Base-by-base conservation (phyloP, 2,329 filamentous ascomycete genomes). In the Colletotrichum tanaceti region DNA sequence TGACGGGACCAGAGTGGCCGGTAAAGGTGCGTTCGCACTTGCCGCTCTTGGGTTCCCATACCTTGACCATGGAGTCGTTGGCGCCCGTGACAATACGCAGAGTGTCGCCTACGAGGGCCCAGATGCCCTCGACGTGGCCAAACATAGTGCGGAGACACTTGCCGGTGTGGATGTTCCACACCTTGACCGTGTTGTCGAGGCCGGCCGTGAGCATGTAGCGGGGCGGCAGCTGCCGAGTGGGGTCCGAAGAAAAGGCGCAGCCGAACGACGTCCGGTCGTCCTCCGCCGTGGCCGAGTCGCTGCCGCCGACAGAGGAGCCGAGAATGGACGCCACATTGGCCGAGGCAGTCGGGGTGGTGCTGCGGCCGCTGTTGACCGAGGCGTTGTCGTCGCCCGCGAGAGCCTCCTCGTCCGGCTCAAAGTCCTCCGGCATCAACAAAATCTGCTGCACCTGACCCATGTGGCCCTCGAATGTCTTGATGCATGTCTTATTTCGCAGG, bases 391-490 rank as follows among this genome's bases (percentile, higher is more conserved):
- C 82, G 54, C 76, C 80, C 54, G 82, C 80, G 5, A 81, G 72
- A 28, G 77, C 49, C 59, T 87, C 86, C 69, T 94, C 93, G 74
- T 97, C 94, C 2, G 95, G 90, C 77, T 98, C 94, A 74, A 97
- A 97, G 76, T 97, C 94, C 9, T 89, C 86, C 0, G 95, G 94
- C 73, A 98, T 87, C 1, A 93, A 87, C 7, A 97, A 82, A 13
- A 98, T 90, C 79, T 98, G 94, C 78, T 99, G 96, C 5, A 98
- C 94, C 75, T 97, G 94, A 18, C 94, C 96, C 18, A 98, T 94
- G 75, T 99, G 96, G 7, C 94, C 95, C 73, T 93, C 88, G 75
- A 94, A 98, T 11, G 80, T 88, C 65, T 70, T 72, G 77, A 98
- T 91, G 77, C 92, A 95, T 62, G 87, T 84, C 75, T 91, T 90